Conservation (phyloP, 345 rosid genomes). For the Eucalyptus sp. region DNA sequence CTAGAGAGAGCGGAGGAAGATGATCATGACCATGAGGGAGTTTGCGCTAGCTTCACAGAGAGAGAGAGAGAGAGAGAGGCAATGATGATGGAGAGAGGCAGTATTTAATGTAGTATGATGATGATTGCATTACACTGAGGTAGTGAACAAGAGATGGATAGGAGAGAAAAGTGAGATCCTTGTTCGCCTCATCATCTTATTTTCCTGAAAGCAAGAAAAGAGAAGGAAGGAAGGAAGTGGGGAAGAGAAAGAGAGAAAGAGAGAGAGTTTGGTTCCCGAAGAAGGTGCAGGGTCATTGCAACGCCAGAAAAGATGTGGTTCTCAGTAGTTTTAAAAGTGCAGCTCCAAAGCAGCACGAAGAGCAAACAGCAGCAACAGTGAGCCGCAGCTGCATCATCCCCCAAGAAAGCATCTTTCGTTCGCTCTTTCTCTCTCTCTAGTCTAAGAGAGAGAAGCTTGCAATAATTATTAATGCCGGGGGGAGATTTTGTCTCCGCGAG, state of each 20-base stretch:
- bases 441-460: not conserved
- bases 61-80: not conserved
- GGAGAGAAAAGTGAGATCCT: not conserved
- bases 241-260: not conserved
- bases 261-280: not conserved
- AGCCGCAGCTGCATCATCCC: not conserved
- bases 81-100: not conserved
- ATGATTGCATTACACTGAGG: not conserved
- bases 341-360: not conserved
- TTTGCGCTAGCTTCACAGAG: not conserved
- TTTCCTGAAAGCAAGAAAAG: not conserved
- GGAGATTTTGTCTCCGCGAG: not conserved
- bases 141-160: not conserved
- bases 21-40: not conserved
- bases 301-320: not conserved
- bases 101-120: not conserved
- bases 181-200: not conserved
- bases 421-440: not conserved
- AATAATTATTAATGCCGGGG: not conserved
- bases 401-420: not conserved
- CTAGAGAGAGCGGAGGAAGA: not conserved
- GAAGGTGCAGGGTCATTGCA: not conserved
- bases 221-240: not conserved
- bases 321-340: not conserved
- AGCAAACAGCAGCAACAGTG: not conserved